Percentiles rank a stretch among this genome's conserved stretches.
Conservation (phyloP, 257 asterid genomes). For the Solanum appendiculatum region DNA sequence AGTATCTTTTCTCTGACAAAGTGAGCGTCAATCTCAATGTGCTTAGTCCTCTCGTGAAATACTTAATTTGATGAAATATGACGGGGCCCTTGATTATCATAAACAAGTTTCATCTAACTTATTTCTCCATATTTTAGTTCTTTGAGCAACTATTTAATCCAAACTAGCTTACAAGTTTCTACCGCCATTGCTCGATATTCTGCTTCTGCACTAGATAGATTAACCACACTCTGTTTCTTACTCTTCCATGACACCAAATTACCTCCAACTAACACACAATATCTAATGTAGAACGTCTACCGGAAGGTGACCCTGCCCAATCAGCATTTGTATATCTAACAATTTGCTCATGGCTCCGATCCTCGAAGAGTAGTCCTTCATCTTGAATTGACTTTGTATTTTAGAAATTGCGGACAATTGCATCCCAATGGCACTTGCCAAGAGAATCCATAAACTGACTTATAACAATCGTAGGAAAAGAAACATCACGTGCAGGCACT, state of each 20-base stretch:
- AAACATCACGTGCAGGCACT: neutral
- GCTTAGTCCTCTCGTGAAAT: neutral
- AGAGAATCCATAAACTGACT: neutral
- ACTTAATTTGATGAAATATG: neutral
- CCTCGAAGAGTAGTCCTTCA: neutral
- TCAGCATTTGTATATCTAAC: neutral
- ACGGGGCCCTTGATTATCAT: neutral
- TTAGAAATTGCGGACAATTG: neutral
- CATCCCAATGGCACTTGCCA: neutral
- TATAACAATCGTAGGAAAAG: neutral
- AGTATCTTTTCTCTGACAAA: neutral
- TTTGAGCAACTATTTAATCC: neutral
- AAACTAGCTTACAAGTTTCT: neutral
- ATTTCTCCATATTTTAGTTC: neutral
- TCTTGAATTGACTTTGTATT: neutral
- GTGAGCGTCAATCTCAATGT: neutral
- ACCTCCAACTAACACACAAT: neutral
- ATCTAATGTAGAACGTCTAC: neutral
- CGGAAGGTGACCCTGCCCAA: neutral
- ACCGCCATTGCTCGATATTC: neutral
- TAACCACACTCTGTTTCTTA: neutral
- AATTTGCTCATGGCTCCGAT: neutral
- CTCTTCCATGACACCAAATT: neutral
- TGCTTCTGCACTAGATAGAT: neutral
- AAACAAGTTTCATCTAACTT: neutral